Evolutionary conservation across 2,329 filamentous ascomycete genomes (phyloP), one percentile per base, ranked within the genome.

Genomic region (Phialophora verrucosa): DNA sequence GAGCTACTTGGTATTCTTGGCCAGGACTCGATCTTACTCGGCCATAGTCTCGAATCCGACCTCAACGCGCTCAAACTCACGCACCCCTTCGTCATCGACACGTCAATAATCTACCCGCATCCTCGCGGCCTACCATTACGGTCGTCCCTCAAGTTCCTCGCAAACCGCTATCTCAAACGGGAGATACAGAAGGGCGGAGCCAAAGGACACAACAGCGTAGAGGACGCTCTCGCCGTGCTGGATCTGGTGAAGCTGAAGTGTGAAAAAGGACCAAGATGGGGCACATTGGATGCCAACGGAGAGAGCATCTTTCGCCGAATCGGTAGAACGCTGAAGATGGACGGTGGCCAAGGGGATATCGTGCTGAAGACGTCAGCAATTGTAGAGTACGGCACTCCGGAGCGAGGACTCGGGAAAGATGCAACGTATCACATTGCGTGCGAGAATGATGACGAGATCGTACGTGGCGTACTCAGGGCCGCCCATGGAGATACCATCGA

Each of bases 221-320:
- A 99, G 78, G 95, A 99, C 77, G 93, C 95, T 14, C 89, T 86
- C 70, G 93, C 95, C 2, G 96, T 93, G 70, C 88, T 99, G 14
- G 93, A 98, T 74, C 88, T 99, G 1, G 88, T 98, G 56, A 96
- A 95, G 78, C 90, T 94, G 75, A 99, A 99, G 78, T 97, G 94
- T 77, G 93, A 98, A 77, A 95, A 91, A 78, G 95, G 95, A 49
- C 91, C 91, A 70, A 79, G 83, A 27, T 99, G 93, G 91, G 95
- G 92, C 42, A 90, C 90, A 0, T 87, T 87, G 58, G 92, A 96
- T 51, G 85, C 88, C 1, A 89, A 88, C 54, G 89, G 88, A 49
- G 95, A 99, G 79, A 94, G 92, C 72, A 88, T 99, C 58, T 99
- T 98, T 82, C 91, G 90, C 72, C 88, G 94, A 10, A 84, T 99